These are phyloP conservation scores for Trichomonascaceae sp. DNA, from an alignment of 1,139 yeast species.

Conservation along the genomic window DNA sequence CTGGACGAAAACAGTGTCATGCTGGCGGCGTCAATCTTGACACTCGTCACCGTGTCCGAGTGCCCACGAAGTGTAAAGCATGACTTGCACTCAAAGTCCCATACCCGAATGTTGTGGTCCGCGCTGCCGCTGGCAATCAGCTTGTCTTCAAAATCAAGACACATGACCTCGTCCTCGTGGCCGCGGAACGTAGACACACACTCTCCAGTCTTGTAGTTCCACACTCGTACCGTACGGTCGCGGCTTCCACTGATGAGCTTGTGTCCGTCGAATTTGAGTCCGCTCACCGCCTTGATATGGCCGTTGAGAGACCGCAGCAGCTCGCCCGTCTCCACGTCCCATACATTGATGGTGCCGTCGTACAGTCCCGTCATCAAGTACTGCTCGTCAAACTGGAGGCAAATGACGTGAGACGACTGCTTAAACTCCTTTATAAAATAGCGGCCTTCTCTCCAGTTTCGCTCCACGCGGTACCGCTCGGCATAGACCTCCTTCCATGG, in stretches of 20 bases:
- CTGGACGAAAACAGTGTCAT: conserved; percentile 75
- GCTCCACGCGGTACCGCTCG: conserved; percentile 80
- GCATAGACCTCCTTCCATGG: conserved; percentile 96
- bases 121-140: conserved; percentile 89
- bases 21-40: conserved; percentile 69
- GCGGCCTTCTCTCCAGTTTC: conserved; percentile 85
- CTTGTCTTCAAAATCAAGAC: conserved; percentile 68
- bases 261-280: conserved; percentile 73
- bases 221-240: conserved; percentile 83
- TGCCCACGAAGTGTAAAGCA: conserved; percentile 92
- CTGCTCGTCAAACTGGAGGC: conserved; percentile 70
- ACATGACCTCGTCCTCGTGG: conserved; percentile 73
- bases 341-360: conserved; percentile 76
- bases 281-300: conserved; percentile 73
- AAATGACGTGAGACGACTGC: conserved; percentile 87
- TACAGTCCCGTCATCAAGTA: conserved; percentile 82
- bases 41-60: conserved; percentile 82
- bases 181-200: conserved; percentile 90
- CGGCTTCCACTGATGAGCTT: conserved; percentile 86
- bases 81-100: conserved; percentile 91
- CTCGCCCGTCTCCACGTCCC: conserved; percentile 76
- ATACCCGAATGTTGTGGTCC: conserved; percentile 80
- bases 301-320: conserved; percentile 67
- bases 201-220: conserved; percentile 92
- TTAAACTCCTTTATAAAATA: conserved; percentile 51